Evolutionary conservation across 1,284 basidiomycete genomes (phyloP).

Genomic region (Ceratobasidium sp.): DNA sequence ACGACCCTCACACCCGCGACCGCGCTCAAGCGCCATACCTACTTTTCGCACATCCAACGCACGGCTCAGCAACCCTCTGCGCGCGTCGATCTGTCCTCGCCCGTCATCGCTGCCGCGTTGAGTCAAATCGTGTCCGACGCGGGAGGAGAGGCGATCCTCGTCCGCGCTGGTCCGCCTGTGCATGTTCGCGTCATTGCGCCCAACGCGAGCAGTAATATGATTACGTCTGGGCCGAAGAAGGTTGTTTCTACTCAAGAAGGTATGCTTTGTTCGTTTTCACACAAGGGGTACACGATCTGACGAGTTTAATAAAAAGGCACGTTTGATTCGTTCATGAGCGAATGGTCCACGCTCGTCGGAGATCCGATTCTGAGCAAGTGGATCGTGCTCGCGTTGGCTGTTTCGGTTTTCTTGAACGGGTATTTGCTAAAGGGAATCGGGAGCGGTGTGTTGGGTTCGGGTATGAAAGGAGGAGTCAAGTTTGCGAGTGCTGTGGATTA

Average conservation of each 20-base stretch:
- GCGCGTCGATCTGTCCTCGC: conserved; percentile 47
- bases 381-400: conserved; percentile 90
- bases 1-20: conserved; percentile 88
- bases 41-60: conserved; percentile 45
- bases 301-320: too few species aligned
- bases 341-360: conserved; percentile 95
- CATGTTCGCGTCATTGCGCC: conserved; percentile 67
- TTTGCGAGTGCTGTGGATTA: conserved; percentile 61
- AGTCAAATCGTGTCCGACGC: conserved; percentile 58
- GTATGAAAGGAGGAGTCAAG: conserved; percentile 48
- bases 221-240: conserved; percentile 40
- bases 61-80: conserved; percentile 32
- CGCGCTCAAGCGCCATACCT: conserved; percentile 68
- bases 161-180: conserved; percentile 78
- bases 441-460: conserved; percentile 49
- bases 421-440: conserved; percentile 87
- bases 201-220: conserved; percentile 44
- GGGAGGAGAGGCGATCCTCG: conserved; percentile 66
- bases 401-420: conserved; percentile 93
- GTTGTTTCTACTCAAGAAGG: conserved; percentile 52
- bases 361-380: conserved; percentile 96
- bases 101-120: conserved; percentile 63
- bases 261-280: too few species aligned
- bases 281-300: too few species aligned
- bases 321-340: conserved; percentile 89